Evolutionary conservation across 1,139 yeast species (phyloP), one percentile per base, ranked within the genome.

Genomic region (Hansenula sp.): DNA sequence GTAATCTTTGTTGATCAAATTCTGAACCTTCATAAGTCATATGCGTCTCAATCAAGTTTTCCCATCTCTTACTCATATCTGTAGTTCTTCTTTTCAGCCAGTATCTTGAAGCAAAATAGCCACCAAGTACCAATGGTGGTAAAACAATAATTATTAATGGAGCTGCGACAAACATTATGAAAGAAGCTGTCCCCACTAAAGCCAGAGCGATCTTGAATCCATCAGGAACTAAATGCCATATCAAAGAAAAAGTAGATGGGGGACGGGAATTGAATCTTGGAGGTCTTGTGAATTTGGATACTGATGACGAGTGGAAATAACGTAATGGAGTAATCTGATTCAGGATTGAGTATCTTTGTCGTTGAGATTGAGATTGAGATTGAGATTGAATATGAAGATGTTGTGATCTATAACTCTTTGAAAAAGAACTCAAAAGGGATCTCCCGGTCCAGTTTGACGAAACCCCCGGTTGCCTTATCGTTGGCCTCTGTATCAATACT

Each of bases 121-220:
- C 61, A 24, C 68, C 66, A 18, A 68, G 33, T 6, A 64, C 25
- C 21, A 66, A 19, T 0, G 72, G 68, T 1, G 73, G 73, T 1
- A 64, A 47, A 2, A 64, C 59, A 21, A 68, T 48, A 27, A 64
- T 49, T 33, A 67, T 46, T 10, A 68, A 38, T 1, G 72, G 71
- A 3, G 66, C 58, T 10, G 70, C 63, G 28, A 67, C 59, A 52
- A 66, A 65, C 8, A 68, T 44, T 12, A 66, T 46, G 13, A 66
- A 49, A 8, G 62, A 58, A 2, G 66, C 54, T 2, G 58, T 48
- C 2, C 62, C 59, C 13, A 64, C 48, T 18, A 65, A 39, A 5
- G 57, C 51, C 3, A 59, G 40, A 0, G 60, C 28, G 16, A 63
- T 44, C 41, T 61, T 65, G 13, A 61, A 25, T 3, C 61, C 49